Percentiles rank a stretch among this genome's conserved stretches.
phyloP scores from a whole-genome alignment of 208 protist species.

The Crithidia mellificae region DNA sequence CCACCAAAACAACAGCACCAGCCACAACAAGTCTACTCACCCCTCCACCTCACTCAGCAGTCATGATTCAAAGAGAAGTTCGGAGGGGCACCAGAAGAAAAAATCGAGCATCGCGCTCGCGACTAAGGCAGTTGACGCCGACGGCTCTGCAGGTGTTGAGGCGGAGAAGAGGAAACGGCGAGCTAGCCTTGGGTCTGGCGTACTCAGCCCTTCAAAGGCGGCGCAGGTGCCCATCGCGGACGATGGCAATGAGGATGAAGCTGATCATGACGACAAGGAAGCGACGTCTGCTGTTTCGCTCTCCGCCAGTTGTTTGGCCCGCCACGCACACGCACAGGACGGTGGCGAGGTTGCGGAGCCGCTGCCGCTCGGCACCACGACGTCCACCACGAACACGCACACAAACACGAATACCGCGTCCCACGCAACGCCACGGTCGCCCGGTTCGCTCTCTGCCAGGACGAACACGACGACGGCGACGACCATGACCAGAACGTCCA shows the following conservation, averaged over 20 bases:
- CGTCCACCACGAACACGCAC: background rate
- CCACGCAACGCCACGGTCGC: background rate
- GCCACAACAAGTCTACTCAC: too few species aligned
- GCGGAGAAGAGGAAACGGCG: background rate
- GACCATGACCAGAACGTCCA: too few species aligned
- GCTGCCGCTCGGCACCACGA: background rate
- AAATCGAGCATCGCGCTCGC: too few species aligned
- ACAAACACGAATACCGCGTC: too few species aligned
- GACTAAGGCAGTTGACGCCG: background rate
- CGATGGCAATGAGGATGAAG: background rate
- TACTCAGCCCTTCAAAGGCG: background rate
- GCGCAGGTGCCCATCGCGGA: background rate
- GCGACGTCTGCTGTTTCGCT: background rate
- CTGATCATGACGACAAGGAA: too few species aligned
- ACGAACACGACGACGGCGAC: background rate
- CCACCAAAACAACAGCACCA: too few species aligned
- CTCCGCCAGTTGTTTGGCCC: background rate
- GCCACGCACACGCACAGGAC: slow-evolving; percentile 10
- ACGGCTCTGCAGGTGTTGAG: background rate
- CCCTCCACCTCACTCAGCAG: too few species aligned
- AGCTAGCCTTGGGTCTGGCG: background rate
- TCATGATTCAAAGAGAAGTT: too few species aligned
- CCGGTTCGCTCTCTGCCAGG: background rate
- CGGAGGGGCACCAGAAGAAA: too few species aligned
- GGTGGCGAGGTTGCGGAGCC: slow-evolving; percentile 27